A percentile compares a stretch with the other conserved stretches of the same genome.
Evolutionary conservation across 1,284 basidiomycete species (phyloP).

Genomic region (Malassezia caprae): DNA sequence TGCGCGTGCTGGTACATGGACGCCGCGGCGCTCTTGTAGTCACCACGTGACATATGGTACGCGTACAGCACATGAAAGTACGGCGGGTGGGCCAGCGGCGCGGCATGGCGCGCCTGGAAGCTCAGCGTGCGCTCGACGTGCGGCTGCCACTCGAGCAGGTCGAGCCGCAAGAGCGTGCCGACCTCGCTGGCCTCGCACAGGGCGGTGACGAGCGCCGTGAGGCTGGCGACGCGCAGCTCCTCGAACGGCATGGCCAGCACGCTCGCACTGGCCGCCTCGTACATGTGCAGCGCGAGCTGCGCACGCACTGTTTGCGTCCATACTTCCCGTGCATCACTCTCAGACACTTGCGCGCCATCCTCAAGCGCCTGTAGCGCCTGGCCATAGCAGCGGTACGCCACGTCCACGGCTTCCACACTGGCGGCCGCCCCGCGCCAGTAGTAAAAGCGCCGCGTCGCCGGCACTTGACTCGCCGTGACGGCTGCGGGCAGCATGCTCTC

Average conservation of each 20-base stretch:
- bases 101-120: conserved; percentile 88
- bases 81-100: conserved; percentile 72
- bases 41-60: conserved; percentile 53
- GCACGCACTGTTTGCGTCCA: conserved; percentile 38
- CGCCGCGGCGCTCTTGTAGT: conserved; percentile 45
- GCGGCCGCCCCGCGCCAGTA: conserved; percentile 23
- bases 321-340: conserved; percentile 20
- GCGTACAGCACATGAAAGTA: conserved; percentile 91
- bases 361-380: conserved; percentile 24
- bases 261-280: conserved; percentile 27
- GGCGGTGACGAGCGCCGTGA: conserved; percentile 81
- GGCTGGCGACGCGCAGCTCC: conserved; percentile 82
- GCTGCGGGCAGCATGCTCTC: not conserved
- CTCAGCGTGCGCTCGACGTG: conserved; percentile 80
- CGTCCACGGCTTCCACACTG: conserved; percentile 22
- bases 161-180: conserved; percentile 67
- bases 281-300: conserved; percentile 31
- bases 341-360: conserved; percentile 14
- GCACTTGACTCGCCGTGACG: not conserved
- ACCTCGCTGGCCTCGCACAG: conserved; percentile 87
- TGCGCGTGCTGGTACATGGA: conserved; percentile 89
- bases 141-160: conserved; percentile 72
- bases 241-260: conserved; percentile 49
- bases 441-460: conserved; percentile 10
- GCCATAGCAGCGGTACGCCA: conserved; percentile 24